Base-by-base conservation (phyloP, 495 filamentous ascomycete genomes). In the Lepidopterella palustris region DNA sequence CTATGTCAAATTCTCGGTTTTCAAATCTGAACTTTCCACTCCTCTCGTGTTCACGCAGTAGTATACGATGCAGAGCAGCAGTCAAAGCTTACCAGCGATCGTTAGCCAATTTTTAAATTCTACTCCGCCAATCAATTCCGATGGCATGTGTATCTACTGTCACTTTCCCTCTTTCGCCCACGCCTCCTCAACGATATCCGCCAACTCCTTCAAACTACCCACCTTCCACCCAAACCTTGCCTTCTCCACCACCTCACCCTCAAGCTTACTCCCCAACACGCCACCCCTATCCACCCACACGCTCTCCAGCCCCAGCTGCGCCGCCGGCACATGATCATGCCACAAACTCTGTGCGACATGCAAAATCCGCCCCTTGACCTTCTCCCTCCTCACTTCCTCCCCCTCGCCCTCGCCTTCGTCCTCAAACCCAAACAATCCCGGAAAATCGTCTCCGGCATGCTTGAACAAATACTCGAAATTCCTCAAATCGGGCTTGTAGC, bases 261-360 rank as follows among this genome's bases (percentile, higher is more conserved):
- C 70, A 25, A 66, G 77, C 3, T 18, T 24, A 1, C 45, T 10
- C 11, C 45, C 45, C n/a, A 49, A 10, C 4, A 49, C 23, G 45
- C 23, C 23, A 5, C 76, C 74, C 58, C 89, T 72, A 64, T 78
- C 80, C 68, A 95, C 90, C 86, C 87, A 95, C 40, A 82, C 81
- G 49, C 82, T 85, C 62, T 69, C 67, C 51, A 93, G 66, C 21
- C 84, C 85, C 45, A 84, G 61, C 71, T 80, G 68, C 67, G 77
- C 79, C 21, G 84, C 85, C 0, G 89, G 84, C 4, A 81, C 76
- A 73, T 92, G 88, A 72, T 92, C 89, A 64, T 84, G 81, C 35
- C 76, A 78, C 74, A 88, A 71, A 40, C 84, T 87, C 66, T 87
- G 77, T 48, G 87, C 89, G 1, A 85, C 84, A 67, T 88, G 84